Conservation (phyloP, 176 grass and related monocot genomes). For the Coix lacrymajobi region DNA sequence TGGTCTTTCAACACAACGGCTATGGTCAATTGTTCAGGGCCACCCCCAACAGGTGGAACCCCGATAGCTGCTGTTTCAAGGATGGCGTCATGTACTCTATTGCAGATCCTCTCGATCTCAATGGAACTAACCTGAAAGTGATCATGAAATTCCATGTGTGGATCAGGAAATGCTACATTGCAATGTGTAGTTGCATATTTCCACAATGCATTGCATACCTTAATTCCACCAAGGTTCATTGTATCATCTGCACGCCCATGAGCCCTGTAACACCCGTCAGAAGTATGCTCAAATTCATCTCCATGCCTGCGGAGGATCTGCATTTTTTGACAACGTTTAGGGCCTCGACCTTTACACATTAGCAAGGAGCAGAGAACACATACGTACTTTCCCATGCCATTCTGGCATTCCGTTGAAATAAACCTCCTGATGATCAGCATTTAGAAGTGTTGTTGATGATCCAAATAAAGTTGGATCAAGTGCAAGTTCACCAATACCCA, state of each 20-base stretch:
- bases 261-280: constrained; percentile 70
- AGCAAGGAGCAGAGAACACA: neutral
- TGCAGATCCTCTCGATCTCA: constrained; percentile 90
- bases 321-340: constrained; percentile 29
- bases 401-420: constrained; percentile 92
- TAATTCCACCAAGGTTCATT: constrained; percentile 98
- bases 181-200: neutral
- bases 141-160: neutral
- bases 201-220: constrained; percentile 35
- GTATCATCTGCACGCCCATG: constrained; percentile 94
- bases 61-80: constrained; percentile 92
- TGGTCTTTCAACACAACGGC: constrained; percentile 74
- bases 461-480: constrained; percentile 87
- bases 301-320: constrained; percentile 92
- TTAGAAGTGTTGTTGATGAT: constrained; percentile 75
- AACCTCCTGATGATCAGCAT: constrained; percentile 81
- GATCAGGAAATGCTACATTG: neutral
- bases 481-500: constrained; percentile 78
- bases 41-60: constrained; percentile 74
- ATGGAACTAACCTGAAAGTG: constrained; percentile 81
- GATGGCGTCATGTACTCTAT: constrained; percentile 54
- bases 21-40: constrained; percentile 79
- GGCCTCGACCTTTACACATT: neutral
- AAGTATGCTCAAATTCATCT: constrained; percentile 77
- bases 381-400: constrained; percentile 60